Conservation (phyloP, 208 protist species). For the Crithidia bombi region DNA sequence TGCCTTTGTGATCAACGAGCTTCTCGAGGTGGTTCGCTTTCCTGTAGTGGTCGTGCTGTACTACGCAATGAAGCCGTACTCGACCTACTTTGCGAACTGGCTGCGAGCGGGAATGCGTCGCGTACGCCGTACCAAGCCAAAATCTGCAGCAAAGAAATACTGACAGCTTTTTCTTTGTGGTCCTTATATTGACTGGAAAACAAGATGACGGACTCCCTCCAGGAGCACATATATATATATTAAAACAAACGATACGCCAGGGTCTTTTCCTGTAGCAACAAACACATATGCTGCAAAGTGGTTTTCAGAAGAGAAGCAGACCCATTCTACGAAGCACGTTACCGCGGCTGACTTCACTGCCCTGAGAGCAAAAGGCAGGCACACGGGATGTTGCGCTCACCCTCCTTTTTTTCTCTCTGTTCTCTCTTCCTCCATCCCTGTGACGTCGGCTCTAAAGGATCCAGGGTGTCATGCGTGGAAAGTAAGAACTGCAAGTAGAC, state of each 20-base stretch:
- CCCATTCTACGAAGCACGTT: too few relatives aligned
- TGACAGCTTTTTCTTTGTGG: conserved; percentile 2
- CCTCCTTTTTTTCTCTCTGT: conserved; percentile 8
- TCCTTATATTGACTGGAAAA: conserved; percentile 5
- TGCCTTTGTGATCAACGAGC: conserved; percentile 65
- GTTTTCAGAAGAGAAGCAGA: too few relatives aligned
- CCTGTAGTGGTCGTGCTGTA: conserved; percentile 58
- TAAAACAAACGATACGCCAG: not conserved
- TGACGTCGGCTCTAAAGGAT: too few relatives aligned
- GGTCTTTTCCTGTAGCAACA: too few relatives aligned
- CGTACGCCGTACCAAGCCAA: conserved; percentile 9
- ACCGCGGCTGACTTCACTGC: too few relatives aligned
- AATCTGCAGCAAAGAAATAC: not conserved
- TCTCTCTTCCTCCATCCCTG: too few relatives aligned
- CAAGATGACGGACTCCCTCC: too few relatives aligned
- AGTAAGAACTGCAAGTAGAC: too few relatives aligned
- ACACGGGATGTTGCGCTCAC: too few relatives aligned
- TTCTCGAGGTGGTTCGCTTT: conserved; percentile 54
- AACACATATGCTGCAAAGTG: not conserved
- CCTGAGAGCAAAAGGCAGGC: too few relatives aligned
- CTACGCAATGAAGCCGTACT: conserved; percentile 28
- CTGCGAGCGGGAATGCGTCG: not conserved
- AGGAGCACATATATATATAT: not conserved
- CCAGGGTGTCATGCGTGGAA: too few relatives aligned
- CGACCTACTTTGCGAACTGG: conserved; percentile 24